Evolutionary conservation across 192 early-diverging fungal species (phyloP).

Genomic region (Spizellomyces punctatus): DNA sequence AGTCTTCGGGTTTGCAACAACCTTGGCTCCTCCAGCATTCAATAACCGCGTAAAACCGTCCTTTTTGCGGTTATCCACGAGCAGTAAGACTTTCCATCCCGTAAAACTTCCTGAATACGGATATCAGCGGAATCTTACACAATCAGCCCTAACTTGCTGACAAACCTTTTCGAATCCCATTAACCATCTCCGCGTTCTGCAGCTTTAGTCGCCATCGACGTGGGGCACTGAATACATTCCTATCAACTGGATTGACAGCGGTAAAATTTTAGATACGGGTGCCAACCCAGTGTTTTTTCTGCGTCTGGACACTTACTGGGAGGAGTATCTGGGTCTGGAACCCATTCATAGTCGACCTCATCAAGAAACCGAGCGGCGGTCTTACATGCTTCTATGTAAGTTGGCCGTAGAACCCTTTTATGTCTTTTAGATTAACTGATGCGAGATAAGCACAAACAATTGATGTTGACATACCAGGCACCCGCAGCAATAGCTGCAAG

Average conservation of each 20-base stretch:
- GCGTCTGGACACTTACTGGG: no score
- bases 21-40: conserved; percentile 37
- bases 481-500: conserved; percentile 42
- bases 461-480: background rate
- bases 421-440: conserved; percentile 17
- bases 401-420: conserved; percentile 19
- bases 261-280: no score
- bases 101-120: conserved; percentile 11
- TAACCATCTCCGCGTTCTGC: background rate
- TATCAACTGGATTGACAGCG: background rate
- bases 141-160: background rate
- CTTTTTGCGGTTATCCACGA: conserved; percentile 30
- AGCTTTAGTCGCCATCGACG: conserved; percentile 31
- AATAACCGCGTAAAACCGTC: conserved; percentile 37
- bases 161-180: conserved; percentile 1
- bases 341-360: conserved; percentile 50
- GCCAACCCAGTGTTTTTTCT: no score
- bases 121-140: no score
- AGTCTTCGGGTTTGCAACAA: conserved; percentile 7
- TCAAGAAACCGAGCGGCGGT: conserved; percentile 39
- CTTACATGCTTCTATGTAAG: conserved; percentile 39
- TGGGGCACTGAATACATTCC: conserved; percentile 19
- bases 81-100: conserved; percentile 37
- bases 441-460: no score
- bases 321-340: background rate